Conservation (phyloP, 2,329 filamentous ascomycete genomes). For the Aspergillus ibericus region DNA sequence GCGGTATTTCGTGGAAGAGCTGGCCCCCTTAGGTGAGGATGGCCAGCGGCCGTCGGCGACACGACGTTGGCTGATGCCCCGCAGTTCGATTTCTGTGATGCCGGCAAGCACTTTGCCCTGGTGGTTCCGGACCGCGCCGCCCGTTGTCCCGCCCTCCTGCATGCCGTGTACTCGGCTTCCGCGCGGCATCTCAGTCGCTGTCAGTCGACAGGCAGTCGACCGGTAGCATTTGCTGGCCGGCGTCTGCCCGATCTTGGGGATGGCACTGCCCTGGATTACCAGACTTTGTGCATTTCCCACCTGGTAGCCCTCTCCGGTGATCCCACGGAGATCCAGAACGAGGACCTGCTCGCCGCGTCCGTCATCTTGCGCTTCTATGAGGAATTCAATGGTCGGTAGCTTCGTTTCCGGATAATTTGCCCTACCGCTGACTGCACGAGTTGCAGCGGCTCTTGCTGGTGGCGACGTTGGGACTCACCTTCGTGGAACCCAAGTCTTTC, state of each 20-base stretch:
- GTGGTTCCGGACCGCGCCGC: slow-evolving; percentile 41
- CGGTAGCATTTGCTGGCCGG: slow-evolving; percentile 10
- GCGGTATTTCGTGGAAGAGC: slow-evolving; percentile 24
- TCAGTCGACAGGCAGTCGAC: slow-evolving; percentile 9
- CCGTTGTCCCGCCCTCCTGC: slow-evolving; percentile 38
- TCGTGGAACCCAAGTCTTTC: slow-evolving; percentile 28
- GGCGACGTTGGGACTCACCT: slow-evolving; percentile 22
- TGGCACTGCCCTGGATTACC: slow-evolving; percentile 39
- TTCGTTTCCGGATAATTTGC: too few relatives aligned
- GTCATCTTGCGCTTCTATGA: slow-evolving; percentile 47
- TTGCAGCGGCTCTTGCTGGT: slow-evolving; percentile 19
- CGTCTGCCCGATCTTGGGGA: slow-evolving; percentile 26
- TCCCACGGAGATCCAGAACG: slow-evolving; percentile 2
- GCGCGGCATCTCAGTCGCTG: slow-evolving; percentile 33
- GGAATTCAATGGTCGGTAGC: slow-evolving; percentile 34
- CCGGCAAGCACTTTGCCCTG: slow-evolving; percentile 37
- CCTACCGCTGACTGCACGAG: not conserved
- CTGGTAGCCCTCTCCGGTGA: slow-evolving; percentile 31
- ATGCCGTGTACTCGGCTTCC: slow-evolving; percentile 36
- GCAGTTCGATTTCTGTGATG: slow-evolving; percentile 42
- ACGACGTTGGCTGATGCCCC: not conserved
- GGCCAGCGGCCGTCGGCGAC: not conserved
- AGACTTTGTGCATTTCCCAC: slow-evolving; percentile 40
- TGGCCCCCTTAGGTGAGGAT: slow-evolving; percentile 23
- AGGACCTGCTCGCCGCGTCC: slow-evolving; percentile 39